Evolutionary conservation across 495 filamentous ascomycete genomes (phyloP), one percentile per base, ranked within the genome.

Genomic region (Aspergillus cavernicola): DNA sequence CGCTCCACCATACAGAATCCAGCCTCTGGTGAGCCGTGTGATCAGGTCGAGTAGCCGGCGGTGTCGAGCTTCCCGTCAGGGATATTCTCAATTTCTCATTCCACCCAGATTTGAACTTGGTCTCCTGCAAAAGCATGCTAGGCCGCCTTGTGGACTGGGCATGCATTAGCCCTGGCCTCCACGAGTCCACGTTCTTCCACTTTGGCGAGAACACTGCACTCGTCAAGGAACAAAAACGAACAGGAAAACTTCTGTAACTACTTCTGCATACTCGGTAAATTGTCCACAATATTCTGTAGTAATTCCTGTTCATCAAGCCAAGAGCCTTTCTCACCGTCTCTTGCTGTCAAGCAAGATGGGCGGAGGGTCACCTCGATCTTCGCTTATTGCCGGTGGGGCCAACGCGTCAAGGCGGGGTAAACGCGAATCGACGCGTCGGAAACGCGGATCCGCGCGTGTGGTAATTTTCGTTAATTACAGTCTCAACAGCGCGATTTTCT

Each of bases 371-470:
- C n/a, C n/a, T n/a, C n/a, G n/a, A n/a, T n/a, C 19, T 33, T 58
- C 43, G 45, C 48, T 55, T 55, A 57, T 55, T 45, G 22, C 26
- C 13, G 13, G 41, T 33, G 50, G 38, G 31, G 11, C 42, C 40
- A 43, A 55, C 60, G 60, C 57, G 56, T 52, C 40, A 32, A 57
- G 39, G 53, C 51, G 56, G 56, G 60, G 56, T 57, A 55, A 16
- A 39, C 60, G 60, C 60, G 60, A 50, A 36, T 11, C 19, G 9
- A 52, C 60, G 57, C 60, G 60, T 57, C 49, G 19, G 23, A 18
- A 8, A 57, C 60, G 60, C 60, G 60, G 41, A 54, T n/a, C 43
- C 53, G 56, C 60, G 60, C 60, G 60, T 53, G 28, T 57, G 47
- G 56, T 59, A 57, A 39, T 20, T 47, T 58, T 58, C 52, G 23